These are phyloP conservation scores for Kluyveromyces dobzhanskii DNA, from an alignment of 805 yeast genomes.

Conservation along the genomic window DNA sequence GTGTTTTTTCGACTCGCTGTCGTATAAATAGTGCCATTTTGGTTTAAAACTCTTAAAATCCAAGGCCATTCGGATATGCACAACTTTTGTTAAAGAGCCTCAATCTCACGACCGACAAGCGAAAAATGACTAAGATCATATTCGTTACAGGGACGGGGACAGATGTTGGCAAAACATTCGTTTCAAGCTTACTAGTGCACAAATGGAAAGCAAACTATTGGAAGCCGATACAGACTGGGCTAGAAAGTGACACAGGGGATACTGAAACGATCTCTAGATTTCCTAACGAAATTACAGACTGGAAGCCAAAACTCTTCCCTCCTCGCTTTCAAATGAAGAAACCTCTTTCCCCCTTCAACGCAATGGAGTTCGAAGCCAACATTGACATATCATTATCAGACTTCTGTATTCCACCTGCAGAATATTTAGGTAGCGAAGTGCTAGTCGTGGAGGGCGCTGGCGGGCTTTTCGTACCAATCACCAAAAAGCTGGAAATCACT, in stretches of 20 bases:
- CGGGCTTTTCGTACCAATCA: conserved; percentile 25
- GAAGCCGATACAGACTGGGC: conserved; percentile 29
- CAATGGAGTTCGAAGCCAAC: conserved; percentile 16
- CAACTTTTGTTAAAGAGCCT: too few species aligned
- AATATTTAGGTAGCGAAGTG: conserved; percentile 5
- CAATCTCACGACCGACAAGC: too few species aligned
- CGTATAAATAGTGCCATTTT: too few species aligned
- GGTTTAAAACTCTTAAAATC: too few species aligned
- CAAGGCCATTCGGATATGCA: too few species aligned
- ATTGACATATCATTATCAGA: conserved; percentile 12
- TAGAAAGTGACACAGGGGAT: conserved; percentile 23
- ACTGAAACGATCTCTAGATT: conserved; percentile 12
- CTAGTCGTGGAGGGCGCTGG: conserved; percentile 28
- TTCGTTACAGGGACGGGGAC: conserved; percentile 30
- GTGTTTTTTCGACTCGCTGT: too few species aligned
- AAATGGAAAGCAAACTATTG: conserved; percentile 25
- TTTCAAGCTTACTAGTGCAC: conserved; percentile 19
- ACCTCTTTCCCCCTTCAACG: conserved; percentile 27
- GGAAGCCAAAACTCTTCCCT: conserved; percentile 8
- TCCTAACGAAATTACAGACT: conserved; percentile 3
- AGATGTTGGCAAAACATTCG: conserved; percentile 28
- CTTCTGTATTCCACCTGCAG: conserved; percentile 14
- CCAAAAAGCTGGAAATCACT: conserved; percentile 16
- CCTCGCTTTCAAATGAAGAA: conserved; percentile 16
- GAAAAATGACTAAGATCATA: conserved; percentile 8